Evolutionary conservation across 2,329 filamentous ascomycete species (phyloP).

Genomic region (Zymoseptoria pseudotritici): DNA sequence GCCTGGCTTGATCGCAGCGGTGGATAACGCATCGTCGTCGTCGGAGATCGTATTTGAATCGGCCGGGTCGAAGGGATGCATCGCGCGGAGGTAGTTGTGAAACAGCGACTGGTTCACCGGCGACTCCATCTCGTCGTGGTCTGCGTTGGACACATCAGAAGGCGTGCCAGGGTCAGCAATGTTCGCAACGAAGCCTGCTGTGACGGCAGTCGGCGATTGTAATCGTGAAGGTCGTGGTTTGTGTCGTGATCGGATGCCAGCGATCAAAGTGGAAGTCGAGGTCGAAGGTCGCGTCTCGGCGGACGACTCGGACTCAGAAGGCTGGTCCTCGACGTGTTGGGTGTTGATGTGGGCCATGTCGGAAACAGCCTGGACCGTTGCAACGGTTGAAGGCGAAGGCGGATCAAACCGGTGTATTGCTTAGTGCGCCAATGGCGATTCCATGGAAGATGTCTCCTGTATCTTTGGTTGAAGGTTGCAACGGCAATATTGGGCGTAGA

Average conservation of each 20-base stretch:
- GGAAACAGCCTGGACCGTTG: neutral
- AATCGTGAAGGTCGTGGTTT: neutral
- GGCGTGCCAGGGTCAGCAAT: slow-evolving; percentile 17
- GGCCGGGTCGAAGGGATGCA: slow-evolving; percentile 82
- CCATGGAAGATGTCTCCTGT: neutral
- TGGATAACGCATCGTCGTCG: slow-evolving; percentile 53
- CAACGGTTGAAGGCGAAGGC: neutral
- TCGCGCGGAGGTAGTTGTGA: slow-evolving; percentile 89
- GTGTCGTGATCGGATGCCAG: neutral
- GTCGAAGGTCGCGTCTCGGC: neutral
- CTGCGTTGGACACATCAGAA: slow-evolving; percentile 9
- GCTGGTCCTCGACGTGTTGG: neutral
- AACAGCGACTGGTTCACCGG: slow-evolving; percentile 54
- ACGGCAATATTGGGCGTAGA: neutral
- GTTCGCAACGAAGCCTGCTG: slow-evolving; percentile 15
- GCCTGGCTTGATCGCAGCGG: slow-evolving; percentile 78
- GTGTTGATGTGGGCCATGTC: neutral
- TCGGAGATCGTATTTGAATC: slow-evolving; percentile 63
- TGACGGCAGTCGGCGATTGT: slow-evolving; percentile 6
- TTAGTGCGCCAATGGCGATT: neutral
- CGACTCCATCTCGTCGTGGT: slow-evolving; percentile 4
- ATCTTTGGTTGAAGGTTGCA: neutral
- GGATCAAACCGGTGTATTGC: neutral
- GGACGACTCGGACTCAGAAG: neutral
- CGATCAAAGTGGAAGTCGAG: neutral